Evolutionary conservation across 2,329 filamentous ascomycete species (phyloP).

Genomic region (Microcyclosporella mali): DNA sequence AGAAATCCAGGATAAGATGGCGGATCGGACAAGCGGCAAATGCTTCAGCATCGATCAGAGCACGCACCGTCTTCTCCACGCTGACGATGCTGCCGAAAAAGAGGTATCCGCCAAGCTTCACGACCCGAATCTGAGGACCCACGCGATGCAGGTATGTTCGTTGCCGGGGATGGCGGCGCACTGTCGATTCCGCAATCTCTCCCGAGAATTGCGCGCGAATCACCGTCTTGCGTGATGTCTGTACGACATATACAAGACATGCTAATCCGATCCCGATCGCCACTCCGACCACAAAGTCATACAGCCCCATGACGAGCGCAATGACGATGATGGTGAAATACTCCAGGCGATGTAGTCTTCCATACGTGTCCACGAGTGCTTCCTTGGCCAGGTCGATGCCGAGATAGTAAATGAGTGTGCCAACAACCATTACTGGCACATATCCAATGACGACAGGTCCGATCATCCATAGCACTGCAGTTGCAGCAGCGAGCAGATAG

Average conservation of each 20-base stretch:
- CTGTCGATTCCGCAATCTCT: constrained; percentile 82
- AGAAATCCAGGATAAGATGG: constrained; percentile 83
- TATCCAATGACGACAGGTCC: constrained; percentile 86
- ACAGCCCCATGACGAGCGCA: constrained; percentile 89
- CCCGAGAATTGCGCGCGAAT: constrained; percentile 88
- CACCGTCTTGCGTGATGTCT: constrained; percentile 83
- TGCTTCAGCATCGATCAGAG: constrained; percentile 72
- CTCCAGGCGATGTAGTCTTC: constrained; percentile 78
- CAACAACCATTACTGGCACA: constrained; percentile 95
- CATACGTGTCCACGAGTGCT: constrained; percentile 80
- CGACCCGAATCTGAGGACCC: constrained; percentile 79
- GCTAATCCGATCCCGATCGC: constrained; percentile 85
- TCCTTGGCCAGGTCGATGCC: constrained; percentile 88
- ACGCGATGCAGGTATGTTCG: constrained; percentile 79
- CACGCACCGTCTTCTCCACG: constrained; percentile 81
- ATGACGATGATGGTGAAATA: constrained; percentile 86
- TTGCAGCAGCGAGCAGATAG: constrained; percentile 72
- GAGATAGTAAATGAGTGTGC: constrained; percentile 87
- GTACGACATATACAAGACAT: constrained; percentile 83
- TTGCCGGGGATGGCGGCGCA: constrained; percentile 83
- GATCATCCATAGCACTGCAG: constrained; percentile 73
- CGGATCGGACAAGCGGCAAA: constrained; percentile 75
- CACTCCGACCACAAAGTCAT: constrained; percentile 94
- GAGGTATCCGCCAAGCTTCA: constrained; percentile 89
- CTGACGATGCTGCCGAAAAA: constrained; percentile 98